Conservation (phyloP, 2,329 filamentous ascomycete species). For the Alternaria gaisen region DNA sequence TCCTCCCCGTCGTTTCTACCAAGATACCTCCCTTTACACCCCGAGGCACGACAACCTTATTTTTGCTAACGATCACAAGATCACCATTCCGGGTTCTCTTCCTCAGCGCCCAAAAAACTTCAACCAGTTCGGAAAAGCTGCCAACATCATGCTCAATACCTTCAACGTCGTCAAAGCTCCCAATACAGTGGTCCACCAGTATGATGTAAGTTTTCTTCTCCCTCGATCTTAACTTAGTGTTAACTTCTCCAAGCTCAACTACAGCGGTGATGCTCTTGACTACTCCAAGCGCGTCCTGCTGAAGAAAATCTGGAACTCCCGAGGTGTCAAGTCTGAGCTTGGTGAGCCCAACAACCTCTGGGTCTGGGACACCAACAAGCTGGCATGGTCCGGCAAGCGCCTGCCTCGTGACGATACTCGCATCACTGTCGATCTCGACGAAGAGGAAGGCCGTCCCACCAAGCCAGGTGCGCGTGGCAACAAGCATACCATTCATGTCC, state of each 20-base stretch:
- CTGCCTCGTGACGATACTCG: slow-evolving; percentile 43
- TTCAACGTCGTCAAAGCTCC: slow-evolving; percentile 73
- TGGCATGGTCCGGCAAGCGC: slow-evolving; percentile 72
- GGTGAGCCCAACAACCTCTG: slow-evolving; percentile 59
- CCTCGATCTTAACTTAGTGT: not conserved
- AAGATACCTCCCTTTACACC: slow-evolving; percentile 22
- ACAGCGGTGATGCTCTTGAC: slow-evolving; percentile 67
- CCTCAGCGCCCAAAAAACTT: slow-evolving; percentile 49
- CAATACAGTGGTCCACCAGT: slow-evolving; percentile 75
- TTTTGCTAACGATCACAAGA: slow-evolving; percentile 35
- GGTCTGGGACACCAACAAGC: slow-evolving; percentile 83
- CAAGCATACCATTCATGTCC: slow-evolving; percentile 69
- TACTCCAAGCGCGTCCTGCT: slow-evolving; percentile 68
- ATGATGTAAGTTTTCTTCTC: slow-evolving; percentile 71
- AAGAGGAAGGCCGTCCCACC: slow-evolving; percentile 58
- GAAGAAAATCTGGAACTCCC: slow-evolving; percentile 78
- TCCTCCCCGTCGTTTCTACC: slow-evolving; percentile 15
- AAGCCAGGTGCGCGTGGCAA: slow-evolving; percentile 50
- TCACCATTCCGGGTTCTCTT: slow-evolving; percentile 35
- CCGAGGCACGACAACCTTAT: slow-evolving; percentile 32
- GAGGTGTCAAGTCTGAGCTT: slow-evolving; percentile 65
- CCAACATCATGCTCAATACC: slow-evolving; percentile 70
- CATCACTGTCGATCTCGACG: slow-evolving; percentile 76
- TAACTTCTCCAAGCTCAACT: slow-evolving; percentile 64
- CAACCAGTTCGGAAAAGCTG: slow-evolving; percentile 51